Base-by-base conservation (phyloP, 2,329 filamentous ascomycete genomes). In the Apiospora hydei region DNA sequence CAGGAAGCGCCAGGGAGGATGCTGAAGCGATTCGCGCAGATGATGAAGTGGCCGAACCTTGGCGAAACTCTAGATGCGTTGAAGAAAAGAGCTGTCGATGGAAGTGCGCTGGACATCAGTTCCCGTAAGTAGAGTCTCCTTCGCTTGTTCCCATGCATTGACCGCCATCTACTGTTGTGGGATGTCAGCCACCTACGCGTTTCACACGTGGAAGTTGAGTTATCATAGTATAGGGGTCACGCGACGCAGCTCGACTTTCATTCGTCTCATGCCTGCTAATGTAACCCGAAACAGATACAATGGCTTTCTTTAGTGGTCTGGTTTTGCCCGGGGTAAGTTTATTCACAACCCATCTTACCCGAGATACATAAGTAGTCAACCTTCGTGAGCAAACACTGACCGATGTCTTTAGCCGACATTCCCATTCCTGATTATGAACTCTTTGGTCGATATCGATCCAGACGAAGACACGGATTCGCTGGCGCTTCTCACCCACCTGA, bases 31-130 rank as follows among this genome's bases (percentile, higher is more conserved):
- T 94, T 95, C 78, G 91, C 92, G 14, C 86, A 89, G 78, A 89
- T 88, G 77, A 90, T 95, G 84, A 94, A 93, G 80, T 95, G 93
- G 93, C 92, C 92, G 1, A 94, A 94, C 76, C 87, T 94, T 72
- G 84, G 84, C 26, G 89, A 90, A 72, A 90, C 92, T 8, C 85
- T 93, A 64, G 87, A 89, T 57, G 85, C 88, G 66, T 85, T 94
- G 70, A 88, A 87, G 74, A 87, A 91, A 73, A 85, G 86, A 73
- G 90, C 92, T 72, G 82, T 81, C 14, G 89, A 92, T 72, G 86
- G 87, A 30, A 85, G 85, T 18, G 82, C 93, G 70, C 85, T 93
- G 74, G 83, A 86, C 53, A 83, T 91, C 77, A 90, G 90, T 77
- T 92, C 92, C 26, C 91, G 94, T 68, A 43, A 43, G 53, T 30